Evolutionary conservation across 2,329 filamentous ascomycete species (phyloP).

Genomic region (Graphiopsis chlorocephala): DNA sequence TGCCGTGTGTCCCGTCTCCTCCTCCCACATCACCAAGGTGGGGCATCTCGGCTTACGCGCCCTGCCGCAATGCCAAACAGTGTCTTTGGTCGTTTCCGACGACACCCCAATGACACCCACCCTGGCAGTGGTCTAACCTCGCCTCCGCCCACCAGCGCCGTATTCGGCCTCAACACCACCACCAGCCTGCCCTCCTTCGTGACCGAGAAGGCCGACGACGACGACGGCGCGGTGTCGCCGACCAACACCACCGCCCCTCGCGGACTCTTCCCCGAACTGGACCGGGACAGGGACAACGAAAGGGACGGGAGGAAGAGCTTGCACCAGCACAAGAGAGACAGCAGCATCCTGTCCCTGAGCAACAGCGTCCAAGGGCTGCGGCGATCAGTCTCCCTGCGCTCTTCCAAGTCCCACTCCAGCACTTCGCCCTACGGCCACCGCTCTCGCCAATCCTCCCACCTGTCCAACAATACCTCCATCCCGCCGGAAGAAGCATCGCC

Average conservation of each 20-base stretch:
- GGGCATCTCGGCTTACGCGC: neutral
- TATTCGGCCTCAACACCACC: neutral
- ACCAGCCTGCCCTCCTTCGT: conserved; percentile 9
- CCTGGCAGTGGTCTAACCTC: neutral
- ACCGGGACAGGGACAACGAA: neutral
- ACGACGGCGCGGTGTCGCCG: neutral
- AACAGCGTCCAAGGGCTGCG: conserved; percentile 35
- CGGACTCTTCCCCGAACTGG: conserved; percentile 12
- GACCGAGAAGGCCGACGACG: neutral
- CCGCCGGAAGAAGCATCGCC: conserved; percentile 29
- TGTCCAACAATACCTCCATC: conserved; percentile 32
- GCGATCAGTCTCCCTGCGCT: conserved; percentile 41
- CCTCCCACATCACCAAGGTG: neutral
- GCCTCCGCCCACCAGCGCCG: conserved; percentile 4
- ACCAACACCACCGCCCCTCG: neutral
- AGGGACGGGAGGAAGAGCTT: conserved; percentile 6
- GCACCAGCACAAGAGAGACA: conserved; percentile 23
- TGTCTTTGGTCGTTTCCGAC: conserved; percentile 17
- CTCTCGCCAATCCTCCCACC: conserved; percentile 31
- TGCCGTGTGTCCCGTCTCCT: neutral
- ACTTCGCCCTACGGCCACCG: conserved; percentile 24
- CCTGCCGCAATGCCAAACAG: conserved; percentile 4
- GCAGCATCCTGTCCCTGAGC: conserved; percentile 27
- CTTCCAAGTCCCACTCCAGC: conserved; percentile 30
- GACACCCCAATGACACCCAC: conserved; percentile 6